These are phyloP conservation scores for Acacia concinna DNA, from an alignment of 331 rosid species.

Conservation along the genomic window DNA sequence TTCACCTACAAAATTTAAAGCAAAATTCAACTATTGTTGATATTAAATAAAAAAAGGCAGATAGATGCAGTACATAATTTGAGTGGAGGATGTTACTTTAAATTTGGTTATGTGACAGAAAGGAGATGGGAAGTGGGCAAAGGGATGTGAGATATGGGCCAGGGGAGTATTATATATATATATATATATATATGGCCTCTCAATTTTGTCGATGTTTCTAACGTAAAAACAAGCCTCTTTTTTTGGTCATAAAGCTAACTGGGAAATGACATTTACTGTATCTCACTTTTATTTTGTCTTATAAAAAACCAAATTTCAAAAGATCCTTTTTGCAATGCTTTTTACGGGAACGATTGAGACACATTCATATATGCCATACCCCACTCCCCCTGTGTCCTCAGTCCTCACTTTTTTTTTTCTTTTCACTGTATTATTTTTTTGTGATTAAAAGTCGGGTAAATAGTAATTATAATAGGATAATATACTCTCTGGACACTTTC, in stretches of 20 bases:
- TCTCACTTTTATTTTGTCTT: neutral
- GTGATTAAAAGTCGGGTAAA: neutral
- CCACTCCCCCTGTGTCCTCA: neutral
- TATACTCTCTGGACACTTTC: neutral
- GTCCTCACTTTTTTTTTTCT: too few relatives aligned
- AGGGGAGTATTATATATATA: neutral
- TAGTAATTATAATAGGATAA: too few relatives aligned
- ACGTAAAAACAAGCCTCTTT: neutral
- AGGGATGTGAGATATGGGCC: constrained; percentile 19
- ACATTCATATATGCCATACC: neutral
- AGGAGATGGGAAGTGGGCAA: neutral
- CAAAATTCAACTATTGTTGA: neutral
- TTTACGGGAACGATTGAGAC: neutral
- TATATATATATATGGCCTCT: neutral
- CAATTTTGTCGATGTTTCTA: neutral
- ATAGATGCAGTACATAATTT: neutral
- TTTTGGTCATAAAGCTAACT: neutral
- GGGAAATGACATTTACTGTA: constrained; percentile 14
- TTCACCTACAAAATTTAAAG: neutral
- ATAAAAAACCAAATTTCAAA: neutral
- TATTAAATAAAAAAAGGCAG: neutral
- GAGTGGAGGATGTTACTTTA: constrained; percentile 12
- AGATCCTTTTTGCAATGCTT: constrained; percentile 9
- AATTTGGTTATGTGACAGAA: constrained; percentile 15
- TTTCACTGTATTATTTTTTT: too few relatives aligned